phyloP scores from a whole-genome alignment of 1,139 yeast species.

The Trichomonascaceae sp. region DNA sequence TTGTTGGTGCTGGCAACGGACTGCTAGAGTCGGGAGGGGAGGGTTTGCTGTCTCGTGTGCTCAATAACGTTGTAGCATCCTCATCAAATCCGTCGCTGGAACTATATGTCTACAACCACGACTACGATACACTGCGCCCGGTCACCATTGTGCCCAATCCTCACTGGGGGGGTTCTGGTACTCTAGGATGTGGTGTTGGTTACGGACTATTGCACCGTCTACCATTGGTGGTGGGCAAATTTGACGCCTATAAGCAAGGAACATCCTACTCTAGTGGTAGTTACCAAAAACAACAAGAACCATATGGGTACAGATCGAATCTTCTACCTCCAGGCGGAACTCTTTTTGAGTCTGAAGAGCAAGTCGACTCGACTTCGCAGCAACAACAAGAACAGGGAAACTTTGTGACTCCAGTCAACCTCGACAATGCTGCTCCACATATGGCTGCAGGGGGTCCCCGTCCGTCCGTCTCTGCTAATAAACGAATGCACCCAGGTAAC shows the following conservation, averaged over 20 bases:
- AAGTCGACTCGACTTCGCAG: conserved; percentile 6
- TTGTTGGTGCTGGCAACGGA: conserved; percentile 82
- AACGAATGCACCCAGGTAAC: conserved; percentile 7
- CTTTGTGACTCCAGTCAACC: conserved; percentile 9
- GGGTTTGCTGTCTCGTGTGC: conserved; percentile 55
- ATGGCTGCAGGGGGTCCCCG: conserved; percentile 1
- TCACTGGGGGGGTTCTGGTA: conserved; percentile 55
- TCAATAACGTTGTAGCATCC: conserved; percentile 21
- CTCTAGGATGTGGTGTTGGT: conserved; percentile 90
- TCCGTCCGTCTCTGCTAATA: conserved; percentile 7
- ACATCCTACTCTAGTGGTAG: conserved; percentile 1
- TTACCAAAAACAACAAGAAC: not conserved
- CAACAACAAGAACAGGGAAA: conserved; percentile 1
- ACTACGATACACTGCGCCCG: conserved; percentile 73
- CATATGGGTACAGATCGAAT: conserved; percentile 2
- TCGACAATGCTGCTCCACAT: conserved; percentile 10
- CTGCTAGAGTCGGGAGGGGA: conserved; percentile 79
- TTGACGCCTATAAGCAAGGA: conserved; percentile 4
- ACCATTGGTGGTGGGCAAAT: conserved; percentile 53
- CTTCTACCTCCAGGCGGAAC: conserved; percentile 22
- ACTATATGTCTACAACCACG: conserved; percentile 80
- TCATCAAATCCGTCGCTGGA: conserved; percentile 23
- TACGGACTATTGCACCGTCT: conserved; percentile 79
- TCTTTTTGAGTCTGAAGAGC: conserved; percentile 19
- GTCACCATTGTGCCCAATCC: conserved; percentile 60